Base-by-base conservation (phyloP, 345 rosid genomes). In the Dimocarpus longan region DNA sequence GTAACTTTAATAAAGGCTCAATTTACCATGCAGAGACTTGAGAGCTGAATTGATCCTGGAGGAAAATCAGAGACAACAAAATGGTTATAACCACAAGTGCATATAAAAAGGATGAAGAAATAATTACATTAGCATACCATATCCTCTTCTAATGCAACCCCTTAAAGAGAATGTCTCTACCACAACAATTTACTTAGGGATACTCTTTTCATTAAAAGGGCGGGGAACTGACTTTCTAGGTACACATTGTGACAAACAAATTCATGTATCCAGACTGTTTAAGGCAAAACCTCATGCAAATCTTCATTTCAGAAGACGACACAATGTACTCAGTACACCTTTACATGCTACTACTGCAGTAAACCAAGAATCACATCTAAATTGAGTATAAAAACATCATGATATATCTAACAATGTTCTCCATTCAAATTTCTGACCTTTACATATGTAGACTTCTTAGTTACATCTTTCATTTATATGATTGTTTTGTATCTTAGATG, bases 171-270 rank as follows among this genome's bases (percentile, higher is more conserved):
- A 37, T 66, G 13, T 43, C 12, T 43, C 24, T 21, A 5, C 2
- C 16, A 70, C 64, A 54, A 71, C 24, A 71, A 71, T 71, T 50
- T 8, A 71, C 75, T 71, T 18, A n/a, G 42, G 5, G 8, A 32
- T 10, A 52, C 62, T 48, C 62, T 32, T 56, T 70, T 16, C 15
- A 10, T 11, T 19, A 26, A 22, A 60, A 18, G 15, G 8, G 40
- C 11, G 11, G 22, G n/a, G n/a, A 37, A n/a, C 9, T 6, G 24
- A 40, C 26, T 26, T 24, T 43, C 26, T 46, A 26, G 44, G 32
- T 13, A 42, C 24, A 43, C 40, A 60, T 62, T 62, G 62, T 22
- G 54, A 43, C 16, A 39, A 59, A 21, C 11, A 10, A 60, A 56
- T 60, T 73, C 32, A 19, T 52, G 57, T 10, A 59, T 24, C 21